Base-by-base conservation (phyloP, 1,284 basidiomycete species). In the Xerocomus amazonicus region DNA sequence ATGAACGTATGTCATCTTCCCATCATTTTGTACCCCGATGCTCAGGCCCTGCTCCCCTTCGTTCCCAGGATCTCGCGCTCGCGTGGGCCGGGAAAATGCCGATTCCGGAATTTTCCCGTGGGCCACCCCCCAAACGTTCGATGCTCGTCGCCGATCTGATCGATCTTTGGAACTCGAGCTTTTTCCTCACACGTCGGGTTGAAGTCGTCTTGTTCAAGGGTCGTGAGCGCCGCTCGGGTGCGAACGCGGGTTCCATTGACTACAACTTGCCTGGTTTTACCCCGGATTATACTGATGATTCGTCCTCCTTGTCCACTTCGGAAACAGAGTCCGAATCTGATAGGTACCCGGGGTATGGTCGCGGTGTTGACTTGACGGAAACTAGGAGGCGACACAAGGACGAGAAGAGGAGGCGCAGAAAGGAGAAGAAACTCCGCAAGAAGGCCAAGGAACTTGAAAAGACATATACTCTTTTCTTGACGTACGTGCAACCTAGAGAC, bases 181-280 rank as follows among this genome's bases (percentile, higher is more conserved):
- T 89, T 70, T 89, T 89, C 73, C 62, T 77, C 50, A 69, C 75
- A 28, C 84, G 88, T 43, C 81, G 82, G 16, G 78, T 86, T 32
- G 88, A 91, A 59, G 68, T 87, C 43, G 75, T 87, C 29, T 71
- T 91, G 10, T 90, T 81, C 73, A 87, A 83, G 63, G 88, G 88
- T 39, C 79, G 77, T 38, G 81, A 87, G 66, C 80, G 84, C 36
- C 81, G 83, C 53, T 83, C 87, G 23, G 88, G 88, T 2, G 70
- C 73, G 8, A 67, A 69, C 34, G 69, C 71, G 0, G 85, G 86
- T 35, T 58, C 68, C 0, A 59, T 80, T 32, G 84, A 88, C 57
- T 66, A 73, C 49, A 70, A 75, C 46, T 70, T 85, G 27, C 76
- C 77, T 12, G 70, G 72, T 28, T 73, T 77, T 49, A 71, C 77